Conservation (phyloP, 768 basidiomycete genomes). For the Psilocybe subaeruginosa region DNA sequence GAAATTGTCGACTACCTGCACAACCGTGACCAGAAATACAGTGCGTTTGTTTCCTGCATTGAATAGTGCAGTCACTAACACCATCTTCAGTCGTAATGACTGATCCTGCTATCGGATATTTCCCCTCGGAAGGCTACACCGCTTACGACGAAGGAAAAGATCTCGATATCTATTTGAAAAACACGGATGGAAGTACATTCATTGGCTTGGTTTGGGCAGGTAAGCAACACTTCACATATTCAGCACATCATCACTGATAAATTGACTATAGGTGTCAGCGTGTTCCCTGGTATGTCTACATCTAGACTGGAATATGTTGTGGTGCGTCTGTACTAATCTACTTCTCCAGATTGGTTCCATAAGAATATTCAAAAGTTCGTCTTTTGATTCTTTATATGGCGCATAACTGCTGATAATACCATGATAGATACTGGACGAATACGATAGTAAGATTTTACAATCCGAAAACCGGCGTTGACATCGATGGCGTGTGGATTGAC, state of each 20-base stretch:
- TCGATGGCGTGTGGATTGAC: conserved; percentile 76
- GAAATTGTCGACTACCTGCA: conserved; percentile 69
- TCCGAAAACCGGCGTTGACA: conserved; percentile 58
- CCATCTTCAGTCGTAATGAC: conserved; percentile 63
- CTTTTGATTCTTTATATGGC: neutral
- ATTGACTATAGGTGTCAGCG: conserved; percentile 47
- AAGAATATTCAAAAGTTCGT: conserved; percentile 50
- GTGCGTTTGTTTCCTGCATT: conserved; percentile 34
- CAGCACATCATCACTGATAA: neutral
- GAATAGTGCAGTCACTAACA: neutral
- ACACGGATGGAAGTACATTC: conserved; percentile 56
- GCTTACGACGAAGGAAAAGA: conserved; percentile 57
- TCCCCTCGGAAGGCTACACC: conserved; percentile 49
- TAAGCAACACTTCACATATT: conserved; percentile 20
- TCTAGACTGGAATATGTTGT: neutral
- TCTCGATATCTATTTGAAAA: conserved; percentile 63
- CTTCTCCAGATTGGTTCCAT: conserved; percentile 61
- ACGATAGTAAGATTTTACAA: conserved; percentile 62
- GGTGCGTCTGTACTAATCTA: neutral
- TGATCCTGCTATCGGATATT: conserved; percentile 66
- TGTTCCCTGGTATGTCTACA: conserved; percentile 48
- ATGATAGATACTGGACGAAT: conserved; percentile 58
- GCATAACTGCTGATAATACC: neutral
- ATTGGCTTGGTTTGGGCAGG: conserved; percentile 71
- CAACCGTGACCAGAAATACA: conserved; percentile 56